Evolutionary conservation across 345 rosid genomes (phyloP), one percentile per base, ranked within the genome.

Genomic region (Trapa bicornis): DNA sequence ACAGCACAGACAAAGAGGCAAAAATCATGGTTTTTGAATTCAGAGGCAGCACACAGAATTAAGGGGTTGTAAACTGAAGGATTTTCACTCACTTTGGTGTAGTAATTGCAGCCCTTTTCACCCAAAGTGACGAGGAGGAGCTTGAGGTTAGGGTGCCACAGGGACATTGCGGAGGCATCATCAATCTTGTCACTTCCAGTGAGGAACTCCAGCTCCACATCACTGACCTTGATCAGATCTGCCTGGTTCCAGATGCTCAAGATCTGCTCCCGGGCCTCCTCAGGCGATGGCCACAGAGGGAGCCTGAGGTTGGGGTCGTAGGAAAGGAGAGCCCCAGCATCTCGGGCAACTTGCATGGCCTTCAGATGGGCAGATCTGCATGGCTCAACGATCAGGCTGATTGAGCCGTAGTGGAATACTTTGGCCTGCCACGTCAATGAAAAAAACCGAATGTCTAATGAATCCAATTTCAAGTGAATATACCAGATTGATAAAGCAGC

Each of bases 341-440:
- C 83, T 68, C 82, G 91, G 14, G 99, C 99, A 69, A 76, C 99
- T 68, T 86, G 83, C 96, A 94, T 94, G 36, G 99, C 99, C 75
- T 85, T 84, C 22, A 91, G 29, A 39, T 94, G 99, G 0, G 97
- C 99, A 2, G 96, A 89, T 76, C 99, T 64, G 78, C 99, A 94
- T 71, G 99, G 99, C 87, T 94, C 99, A 77, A 91, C 97, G 4
- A 94, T 94, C 84, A 94, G 80, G 63, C 99, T 94, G 69, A 94
- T 94, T 1, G 99, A 94, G 76, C 97, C 99, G 65, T 89, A 94
- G 72, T 94, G 99, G 73, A 94, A 94, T 33, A 89, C 86, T 57
- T 82, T 91, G 37, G 93, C 92, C 99, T 94, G 70, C 45, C 37
- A 36, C 65, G n/a, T 15, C 66, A 64, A 37, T 15, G 9, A 63